Evolutionary conservation across 1,284 basidiomycete species (phyloP), one percentile per base, ranked within the genome.

Genomic region (Pseudozyma flocculosa): DNA sequence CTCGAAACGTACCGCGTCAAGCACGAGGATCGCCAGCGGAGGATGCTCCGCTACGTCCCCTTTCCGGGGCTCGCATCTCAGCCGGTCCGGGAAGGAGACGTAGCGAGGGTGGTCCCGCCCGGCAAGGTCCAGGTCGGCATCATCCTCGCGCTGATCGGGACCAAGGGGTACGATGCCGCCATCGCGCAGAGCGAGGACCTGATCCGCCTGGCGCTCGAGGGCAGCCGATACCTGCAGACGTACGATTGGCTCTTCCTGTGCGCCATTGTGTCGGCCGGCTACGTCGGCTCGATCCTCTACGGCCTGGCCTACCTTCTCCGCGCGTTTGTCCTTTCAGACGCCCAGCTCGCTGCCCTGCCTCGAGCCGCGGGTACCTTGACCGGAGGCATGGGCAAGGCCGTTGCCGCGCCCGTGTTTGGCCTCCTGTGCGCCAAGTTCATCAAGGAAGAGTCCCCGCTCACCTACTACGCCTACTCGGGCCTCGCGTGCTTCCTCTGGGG

Each of bases 1-100:
- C 70, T 90, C 38, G 89, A 92, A 60, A 88, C 92, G 62, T 92
- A 90, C 75, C 81, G 83, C 29, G 82, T 88, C 43, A 92, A 92
- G 72, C 86, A 90, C 24, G 22, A 26, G 15, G 39, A 48, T 11
- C 57, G 62, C 11, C 53, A 50, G 10, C 30, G 45, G 21, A 48
- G 62, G 4, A 69, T 71, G 70, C 48, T 66, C 15, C 45, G 54
- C 0, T 76, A 62, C 43, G 58, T 50, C 22, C 72, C 72, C 4
- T 69, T 61, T 22, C 36, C 23, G 2, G 38, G 50, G 5, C 53
- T 73, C 4, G 41, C 44, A 11, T 29, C 26, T 29, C 26, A 29
- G 26, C 26, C 7, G 26, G 26, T n/a, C n/a, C n/a, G n/a, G n/a
- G 4, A 42, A 39, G 3, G 39, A 18, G 2, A 18, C 23, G 3